Percentiles rank a stretch among this genome's conserved stretches.
These are phyloP conservation scores for Stemphylium vesicarium DNA, from an alignment of 2,329 filamentous ascomycete genomes.

Conservation along the genomic window DNA sequence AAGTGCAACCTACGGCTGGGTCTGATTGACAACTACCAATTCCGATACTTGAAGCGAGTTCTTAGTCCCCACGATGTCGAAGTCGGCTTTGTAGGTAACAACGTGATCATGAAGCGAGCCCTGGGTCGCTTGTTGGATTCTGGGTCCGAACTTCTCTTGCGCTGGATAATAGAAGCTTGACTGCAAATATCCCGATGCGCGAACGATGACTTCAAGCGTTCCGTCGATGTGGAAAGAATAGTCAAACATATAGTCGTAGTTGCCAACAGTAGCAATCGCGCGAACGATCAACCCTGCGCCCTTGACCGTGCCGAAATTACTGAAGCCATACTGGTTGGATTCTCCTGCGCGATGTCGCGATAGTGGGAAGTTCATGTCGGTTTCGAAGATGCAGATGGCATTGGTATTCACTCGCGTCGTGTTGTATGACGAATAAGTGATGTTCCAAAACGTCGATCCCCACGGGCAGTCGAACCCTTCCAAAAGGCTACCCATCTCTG, in stretches of 20 bases:
- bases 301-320: slow-evolving; percentile 38
- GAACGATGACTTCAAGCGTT: slow-evolving; percentile 45
- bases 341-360: slow-evolving; percentile 39
- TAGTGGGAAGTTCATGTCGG: slow-evolving; percentile 38
- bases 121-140: slow-evolving; percentile 47
- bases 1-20: not conserved
- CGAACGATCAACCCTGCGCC: slow-evolving; percentile 45
- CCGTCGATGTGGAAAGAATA: slow-evolving; percentile 40
- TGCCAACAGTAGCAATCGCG: slow-evolving; percentile 52
- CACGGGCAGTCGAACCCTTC: slow-evolving; percentile 58
- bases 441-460: slow-evolving; percentile 59
- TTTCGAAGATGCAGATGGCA: slow-evolving; percentile 49
- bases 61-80: slow-evolving; percentile 44
- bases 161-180: slow-evolving; percentile 41
- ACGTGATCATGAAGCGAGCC: slow-evolving; percentile 31
- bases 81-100: slow-evolving; percentile 51
- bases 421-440: slow-evolving; percentile 54
- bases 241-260: slow-evolving; percentile 51
- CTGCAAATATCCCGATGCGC: slow-evolving; percentile 43
- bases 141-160: slow-evolving; percentile 46
- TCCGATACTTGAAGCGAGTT: slow-evolving; percentile 46
- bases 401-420: slow-evolving; percentile 52
- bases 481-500: slow-evolving; percentile 52
- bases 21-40: not conserved
- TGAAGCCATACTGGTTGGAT: slow-evolving; percentile 32